Percentiles rank a stretch among this genome's conserved stretches.
phyloP scores from a whole-genome alignment of 1,284 basidiomycete species.

The Pseudozyma sp. region DNA sequence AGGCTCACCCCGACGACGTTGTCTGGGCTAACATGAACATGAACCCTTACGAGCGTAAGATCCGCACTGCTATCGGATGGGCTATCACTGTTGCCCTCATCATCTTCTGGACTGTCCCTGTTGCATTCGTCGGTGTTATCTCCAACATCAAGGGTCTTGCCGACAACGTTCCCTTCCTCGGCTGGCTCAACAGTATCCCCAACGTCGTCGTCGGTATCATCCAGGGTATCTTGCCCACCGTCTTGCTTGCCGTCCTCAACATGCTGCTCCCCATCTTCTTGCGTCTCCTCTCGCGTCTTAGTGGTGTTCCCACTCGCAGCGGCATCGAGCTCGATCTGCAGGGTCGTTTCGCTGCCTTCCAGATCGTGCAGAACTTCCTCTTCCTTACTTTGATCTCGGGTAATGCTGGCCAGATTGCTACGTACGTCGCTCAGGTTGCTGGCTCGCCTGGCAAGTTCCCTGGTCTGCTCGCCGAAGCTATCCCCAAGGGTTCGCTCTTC shows the following conservation, averaged over 20 bases:
- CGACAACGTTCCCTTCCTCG: constrained; percentile 76
- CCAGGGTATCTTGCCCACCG: constrained; percentile 79
- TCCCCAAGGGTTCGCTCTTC: constrained; percentile 89
- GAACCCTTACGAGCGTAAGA: constrained; percentile 86
- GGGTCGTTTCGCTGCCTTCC: constrained; percentile 91
- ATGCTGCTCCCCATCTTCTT: constrained; percentile 89
- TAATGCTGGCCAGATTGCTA: constrained; percentile 48
- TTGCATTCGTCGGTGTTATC: constrained; percentile 83
- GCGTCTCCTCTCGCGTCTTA: constrained; percentile 79
- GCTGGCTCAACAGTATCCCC: constrained; percentile 81
- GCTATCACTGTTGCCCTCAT: constrained; percentile 75
- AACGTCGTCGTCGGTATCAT: constrained; percentile 80
- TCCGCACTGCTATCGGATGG: constrained; percentile 73
- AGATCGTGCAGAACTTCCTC: constrained; percentile 71
- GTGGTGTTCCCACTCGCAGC: constrained; percentile 83
- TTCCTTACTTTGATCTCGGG: constrained; percentile 63
- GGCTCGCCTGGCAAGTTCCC: constrained; percentile 52
- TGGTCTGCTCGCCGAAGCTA: constrained; percentile 71
- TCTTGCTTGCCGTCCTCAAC: constrained; percentile 87
- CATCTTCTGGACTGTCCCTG: constrained; percentile 73
- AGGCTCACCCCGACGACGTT: constrained; percentile 75
- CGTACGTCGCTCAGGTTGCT: constrained; percentile 43
- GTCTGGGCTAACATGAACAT: constrained; percentile 88
- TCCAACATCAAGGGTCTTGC: constrained; percentile 84
- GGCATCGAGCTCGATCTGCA: constrained; percentile 90